Conservation (phyloP, 2,329 filamentous ascomycete genomes). For the Xylariaceae sp. region DNA sequence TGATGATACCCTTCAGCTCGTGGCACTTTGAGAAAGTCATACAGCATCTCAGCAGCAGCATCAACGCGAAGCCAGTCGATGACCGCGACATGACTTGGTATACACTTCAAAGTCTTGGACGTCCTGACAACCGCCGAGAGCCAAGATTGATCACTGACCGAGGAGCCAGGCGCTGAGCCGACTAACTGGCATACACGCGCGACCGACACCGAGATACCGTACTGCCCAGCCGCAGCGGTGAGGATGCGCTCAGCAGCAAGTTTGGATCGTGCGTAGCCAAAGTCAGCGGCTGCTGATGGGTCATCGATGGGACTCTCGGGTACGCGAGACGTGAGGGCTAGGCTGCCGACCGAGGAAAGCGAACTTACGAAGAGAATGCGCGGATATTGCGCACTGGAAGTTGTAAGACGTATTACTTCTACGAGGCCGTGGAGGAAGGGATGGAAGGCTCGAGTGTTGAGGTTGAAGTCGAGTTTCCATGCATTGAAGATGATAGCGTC, state of each 20-base stretch:
- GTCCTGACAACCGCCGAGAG: conserved; percentile 22
- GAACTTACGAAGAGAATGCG: conserved; percentile 26
- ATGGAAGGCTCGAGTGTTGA: conserved; percentile 13
- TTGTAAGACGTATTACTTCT: conserved; percentile 11
- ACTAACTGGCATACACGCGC: conserved; percentile 22
- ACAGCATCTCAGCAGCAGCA: conserved; percentile 7
- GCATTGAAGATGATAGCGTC: conserved; percentile 19
- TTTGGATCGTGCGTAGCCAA: conserved; percentile 26
- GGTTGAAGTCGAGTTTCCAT: conserved; percentile 21
- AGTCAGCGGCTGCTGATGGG: conserved; percentile 10
- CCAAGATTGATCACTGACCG: conserved; percentile 24
- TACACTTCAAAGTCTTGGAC: conserved; percentile 9
- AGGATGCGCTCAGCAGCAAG: conserved; percentile 21
- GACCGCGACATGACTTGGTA: conserved; percentile 8
- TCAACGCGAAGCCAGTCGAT: conserved; percentile 23
- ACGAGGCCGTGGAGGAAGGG: conserved; percentile 9
- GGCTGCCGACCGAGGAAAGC: conserved; percentile 1
- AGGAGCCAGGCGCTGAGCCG: conserved; percentile 4
- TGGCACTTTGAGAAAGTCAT: neutral
- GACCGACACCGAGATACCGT: conserved; percentile 17
- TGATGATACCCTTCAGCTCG: neutral
- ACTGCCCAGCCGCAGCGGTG: neutral
- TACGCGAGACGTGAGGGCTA: neutral
- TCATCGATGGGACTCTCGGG: conserved; percentile 10
- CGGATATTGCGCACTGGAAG: neutral